Conservation (phyloP, 1,284 basidiomycete species). For the Tranzscheliella williamsii region DNA sequence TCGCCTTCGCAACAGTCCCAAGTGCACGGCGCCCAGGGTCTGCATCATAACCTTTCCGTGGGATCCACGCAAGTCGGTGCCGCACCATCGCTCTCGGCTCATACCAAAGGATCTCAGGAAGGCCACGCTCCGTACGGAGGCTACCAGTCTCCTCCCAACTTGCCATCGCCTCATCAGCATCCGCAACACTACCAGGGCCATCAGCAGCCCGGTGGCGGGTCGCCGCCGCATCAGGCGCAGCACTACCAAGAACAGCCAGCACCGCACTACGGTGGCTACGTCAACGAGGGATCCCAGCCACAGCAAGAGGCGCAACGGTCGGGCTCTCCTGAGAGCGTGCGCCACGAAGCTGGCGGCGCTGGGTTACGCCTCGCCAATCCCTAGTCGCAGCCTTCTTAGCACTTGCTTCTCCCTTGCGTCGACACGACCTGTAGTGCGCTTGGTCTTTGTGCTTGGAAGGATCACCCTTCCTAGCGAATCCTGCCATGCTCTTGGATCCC, state of each 20-base stretch:
- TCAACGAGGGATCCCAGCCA: conserved; percentile 5
- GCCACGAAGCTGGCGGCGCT: not conserved
- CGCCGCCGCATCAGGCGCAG: conserved; percentile 15
- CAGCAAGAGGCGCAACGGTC: too few species aligned
- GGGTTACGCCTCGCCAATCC: conserved; percentile 39
- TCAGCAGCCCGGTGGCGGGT: conserved; percentile 1
- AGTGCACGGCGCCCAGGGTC: conserved; percentile 4
- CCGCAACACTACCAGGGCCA: conserved; percentile 29
- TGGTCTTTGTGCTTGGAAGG: too few species aligned
- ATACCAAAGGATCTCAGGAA: conserved; percentile 14
- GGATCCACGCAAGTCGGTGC: conserved; percentile 24
- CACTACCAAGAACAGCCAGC: conserved; percentile 13
- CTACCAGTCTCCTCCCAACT: conserved; percentile 16
- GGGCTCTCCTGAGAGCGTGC: conserved; percentile 15
- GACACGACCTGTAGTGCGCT: too few species aligned
- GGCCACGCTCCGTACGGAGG: conserved; percentile 28
- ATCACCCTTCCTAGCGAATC: too few species aligned
- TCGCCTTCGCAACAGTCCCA: conserved; percentile 21
- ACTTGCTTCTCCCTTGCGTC: too few species aligned
- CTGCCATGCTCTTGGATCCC: too few species aligned
- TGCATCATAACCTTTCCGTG: conserved; percentile 18
- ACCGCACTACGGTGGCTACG: conserved; percentile 4
- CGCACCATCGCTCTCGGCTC: conserved; percentile 1
- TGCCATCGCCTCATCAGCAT: conserved; percentile 17
- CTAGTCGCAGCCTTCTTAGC: conserved; percentile 2